These are phyloP conservation scores for Pilasporangium apinafurcum DNA, from an alignment of 352 stramenopile species.

Conservation along the genomic window DNA sequence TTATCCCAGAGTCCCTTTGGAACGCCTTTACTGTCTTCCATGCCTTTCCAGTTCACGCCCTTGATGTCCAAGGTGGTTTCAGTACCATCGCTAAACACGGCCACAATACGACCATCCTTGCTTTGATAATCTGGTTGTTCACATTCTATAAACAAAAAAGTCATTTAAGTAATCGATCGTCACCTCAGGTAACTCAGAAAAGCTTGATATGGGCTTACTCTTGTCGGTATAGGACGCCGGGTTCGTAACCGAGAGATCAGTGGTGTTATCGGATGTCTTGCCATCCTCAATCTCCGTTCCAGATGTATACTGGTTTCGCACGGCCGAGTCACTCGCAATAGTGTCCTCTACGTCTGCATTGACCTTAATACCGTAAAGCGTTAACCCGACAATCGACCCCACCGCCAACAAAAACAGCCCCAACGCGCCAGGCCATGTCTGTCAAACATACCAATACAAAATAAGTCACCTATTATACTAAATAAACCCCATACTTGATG, in stretches of 20 bases:
- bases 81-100: slow-evolving; percentile 37
- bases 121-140: slow-evolving; percentile 80
- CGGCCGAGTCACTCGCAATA: slow-evolving; percentile 38
- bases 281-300: slow-evolving; percentile 68
- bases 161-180: background rate
- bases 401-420: slow-evolving; percentile 49
- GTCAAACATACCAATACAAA: background rate
- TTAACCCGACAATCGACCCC: slow-evolving; percentile 55
- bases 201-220: slow-evolving; percentile 15
- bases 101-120: slow-evolving; percentile 69
- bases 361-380: slow-evolving; percentile 69
- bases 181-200: background rate
- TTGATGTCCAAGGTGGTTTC: slow-evolving; percentile 77
- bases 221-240: slow-evolving; percentile 63
- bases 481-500: too few species aligned
- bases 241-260: slow-evolving; percentile 60
- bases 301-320: slow-evolving; percentile 40
- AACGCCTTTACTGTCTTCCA: slow-evolving; percentile 65
- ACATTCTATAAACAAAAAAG: slow-evolving; percentile 28
- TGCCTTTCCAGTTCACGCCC: slow-evolving; percentile 81
- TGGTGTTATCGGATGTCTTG: slow-evolving; percentile 24
- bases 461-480: background rate
- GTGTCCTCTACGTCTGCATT: slow-evolving; percentile 50
- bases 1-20: slow-evolving; percentile 79
- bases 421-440: slow-evolving; percentile 78